Base-by-base conservation (phyloP, 202 grass and related monocot genomes). In the Zizania palustris region DNA sequence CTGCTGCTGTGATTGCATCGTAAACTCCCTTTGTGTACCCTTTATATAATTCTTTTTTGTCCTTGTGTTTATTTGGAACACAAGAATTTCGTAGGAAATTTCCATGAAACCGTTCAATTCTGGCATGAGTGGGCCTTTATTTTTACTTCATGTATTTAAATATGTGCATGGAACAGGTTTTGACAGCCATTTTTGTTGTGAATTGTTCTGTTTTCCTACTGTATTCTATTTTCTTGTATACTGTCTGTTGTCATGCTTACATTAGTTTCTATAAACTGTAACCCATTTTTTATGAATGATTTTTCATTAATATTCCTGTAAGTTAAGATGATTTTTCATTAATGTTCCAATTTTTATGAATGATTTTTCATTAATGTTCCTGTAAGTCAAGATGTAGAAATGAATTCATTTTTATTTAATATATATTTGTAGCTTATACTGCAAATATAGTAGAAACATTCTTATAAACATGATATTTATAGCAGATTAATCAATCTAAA, bases 1-100 rank as follows among this genome's bases (percentile, higher is more conserved):
- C 79, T 85, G 46, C 85, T 75, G 66, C 85, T 40, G 77, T 83
- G 66, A 82, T 64, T 73, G 88, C 71, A 54, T 85, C 83, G 93
- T 97, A 81, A 89, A 85, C 77, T 19, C 45, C 54, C 36, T 50
- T 73, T 75, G 28, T 33, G 57, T 9, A 74, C 16, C 60, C 36
- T 61, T 82, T 53, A 57, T 74, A 65, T 49, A 36, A 40, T 51
- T 65, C 7, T 37, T 33, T 72, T 58, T 18, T 4, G n/a, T 9
- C 51, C 51, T 4, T 55, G 15, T 51, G 51, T 55, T 55, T 55
- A 7, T 53, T 54, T 9, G 51, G 48, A n/a, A 51, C 14, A 51
- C 5, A 51, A 51, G 13, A 55, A 55, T 19, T 55, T 18, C n/a
- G 19, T 18, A 19, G n/a, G 16, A 55, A 55, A 15, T 55, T 51